Percentiles rank a stretch among this genome's conserved stretches.
phyloP scores from a whole-genome alignment of 2,329 filamentous ascomycete genomes.

The Ceratocystis huliohia region DNA sequence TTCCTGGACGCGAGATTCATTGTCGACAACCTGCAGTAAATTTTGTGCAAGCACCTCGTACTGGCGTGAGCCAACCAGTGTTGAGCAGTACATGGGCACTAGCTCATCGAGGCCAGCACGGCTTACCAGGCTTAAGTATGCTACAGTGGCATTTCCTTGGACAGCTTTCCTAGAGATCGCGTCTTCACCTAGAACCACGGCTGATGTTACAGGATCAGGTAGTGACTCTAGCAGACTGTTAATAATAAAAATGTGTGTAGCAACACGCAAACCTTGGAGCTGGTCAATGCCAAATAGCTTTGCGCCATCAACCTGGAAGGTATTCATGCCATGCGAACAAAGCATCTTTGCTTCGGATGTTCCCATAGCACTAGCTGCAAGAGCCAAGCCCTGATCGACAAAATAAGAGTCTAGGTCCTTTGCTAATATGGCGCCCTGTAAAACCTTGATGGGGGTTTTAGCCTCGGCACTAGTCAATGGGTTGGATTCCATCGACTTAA shows the following conservation, averaged over 20 bases:
- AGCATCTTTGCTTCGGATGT: slow-evolving; percentile 28
- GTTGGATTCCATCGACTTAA: slow-evolving; percentile 47
- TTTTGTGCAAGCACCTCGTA: slow-evolving; percentile 64
- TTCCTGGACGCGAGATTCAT: slow-evolving; percentile 51
- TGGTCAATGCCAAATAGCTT: slow-evolving; percentile 45
- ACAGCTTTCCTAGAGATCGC: slow-evolving; percentile 29
- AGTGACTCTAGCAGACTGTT: slow-evolving; percentile 54
- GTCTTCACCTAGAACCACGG: not conserved
- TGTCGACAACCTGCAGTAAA: slow-evolving; percentile 57
- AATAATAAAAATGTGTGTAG: slow-evolving; percentile 54
- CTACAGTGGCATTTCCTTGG: slow-evolving; percentile 64
- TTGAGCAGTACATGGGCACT: slow-evolving; percentile 78
- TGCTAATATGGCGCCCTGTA: slow-evolving; percentile 64
- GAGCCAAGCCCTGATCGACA: slow-evolving; percentile 44
- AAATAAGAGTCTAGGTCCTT: slow-evolving; percentile 46
- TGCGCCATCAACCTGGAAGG: slow-evolving; percentile 30
- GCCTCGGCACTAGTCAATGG: slow-evolving; percentile 46
- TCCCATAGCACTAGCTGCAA: slow-evolving; percentile 28
- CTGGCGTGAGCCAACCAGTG: slow-evolving; percentile 51
- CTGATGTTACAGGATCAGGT: not conserved
- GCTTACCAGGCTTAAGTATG: slow-evolving; percentile 70
- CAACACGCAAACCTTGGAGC: slow-evolving; percentile 52
- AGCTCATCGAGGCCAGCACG: slow-evolving; percentile 60
- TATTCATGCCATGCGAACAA: slow-evolving; percentile 25
- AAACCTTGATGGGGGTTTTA: slow-evolving; percentile 53